Conservation (phyloP, 208 protist genomes). For the Acanthamoeba divionensis region DNA sequence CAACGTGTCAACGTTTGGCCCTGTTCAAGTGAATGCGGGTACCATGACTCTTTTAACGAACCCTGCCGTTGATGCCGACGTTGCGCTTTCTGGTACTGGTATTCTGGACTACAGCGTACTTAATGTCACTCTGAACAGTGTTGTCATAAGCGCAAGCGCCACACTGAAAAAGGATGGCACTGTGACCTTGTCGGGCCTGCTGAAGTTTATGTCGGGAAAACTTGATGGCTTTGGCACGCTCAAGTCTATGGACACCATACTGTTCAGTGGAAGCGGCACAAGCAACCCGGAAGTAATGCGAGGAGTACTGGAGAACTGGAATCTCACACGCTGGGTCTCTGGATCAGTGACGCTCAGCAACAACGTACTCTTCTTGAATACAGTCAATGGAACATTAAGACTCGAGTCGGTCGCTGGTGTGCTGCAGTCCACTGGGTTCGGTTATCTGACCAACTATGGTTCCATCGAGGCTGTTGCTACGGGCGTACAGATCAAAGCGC, state of each 20-base stretch:
- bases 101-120: conserved; percentile 12
- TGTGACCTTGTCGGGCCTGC: background rate
- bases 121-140: background rate
- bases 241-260: too few relatives aligned
- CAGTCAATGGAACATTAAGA: background rate
- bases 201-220: background rate
- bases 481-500: background rate
- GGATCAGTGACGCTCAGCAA: background rate
- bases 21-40: background rate
- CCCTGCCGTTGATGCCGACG: background rate
- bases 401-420: background rate
- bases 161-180: background rate
- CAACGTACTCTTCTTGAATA: background rate
- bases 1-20: background rate
- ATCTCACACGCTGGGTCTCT: conserved; percentile 28
- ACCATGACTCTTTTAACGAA: background rate
- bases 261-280: too few relatives aligned
- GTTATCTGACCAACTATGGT: conserved; percentile 12
- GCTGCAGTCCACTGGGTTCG: background rate
- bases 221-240: background rate
- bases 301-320: background rate
- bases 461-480: background rate
- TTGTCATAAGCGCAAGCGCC: background rate
- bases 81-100: background rate
- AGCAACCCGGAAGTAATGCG: background rate